These are phyloP conservation scores for Abrus pulchellus DNA, from an alignment of 306 rosid species.

Conservation along the genomic window DNA sequence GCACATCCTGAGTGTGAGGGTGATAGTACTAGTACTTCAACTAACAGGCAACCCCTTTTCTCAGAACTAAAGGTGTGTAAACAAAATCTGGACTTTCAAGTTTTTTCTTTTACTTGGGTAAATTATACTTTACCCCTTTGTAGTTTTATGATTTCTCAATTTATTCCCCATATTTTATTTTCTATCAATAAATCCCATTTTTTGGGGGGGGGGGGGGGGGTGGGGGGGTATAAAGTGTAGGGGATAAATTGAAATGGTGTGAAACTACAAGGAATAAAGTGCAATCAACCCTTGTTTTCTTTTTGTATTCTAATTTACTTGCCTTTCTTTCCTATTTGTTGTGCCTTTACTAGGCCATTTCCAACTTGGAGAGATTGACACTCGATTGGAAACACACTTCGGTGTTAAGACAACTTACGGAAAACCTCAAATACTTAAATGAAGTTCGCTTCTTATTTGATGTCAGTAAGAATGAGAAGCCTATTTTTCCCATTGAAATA, in stretches of 20 bases:
- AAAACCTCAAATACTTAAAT: not conserved
- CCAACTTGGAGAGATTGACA: not conserved
- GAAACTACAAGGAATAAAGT: no score
- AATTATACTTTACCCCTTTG: no score
- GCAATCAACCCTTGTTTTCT: no score
- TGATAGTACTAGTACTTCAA: not conserved
- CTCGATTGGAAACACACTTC: not conserved
- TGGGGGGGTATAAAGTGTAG: no score
- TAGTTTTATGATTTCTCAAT: no score
- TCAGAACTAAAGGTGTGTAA: slow-evolving; percentile 12
- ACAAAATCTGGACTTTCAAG: not conserved
- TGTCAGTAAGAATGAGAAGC: not conserved
- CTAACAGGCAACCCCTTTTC: slow-evolving; percentile 2
- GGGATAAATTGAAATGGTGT: no score
- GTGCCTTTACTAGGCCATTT: slow-evolving; percentile 18
- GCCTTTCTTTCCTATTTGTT: not conserved
- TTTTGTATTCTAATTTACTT: not conserved
- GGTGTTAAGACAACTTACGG: not conserved
- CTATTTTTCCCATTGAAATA: not conserved
- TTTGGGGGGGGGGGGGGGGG: no score
- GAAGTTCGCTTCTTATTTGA: not conserved
- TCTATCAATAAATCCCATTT: no score
- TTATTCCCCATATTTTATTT: no score
- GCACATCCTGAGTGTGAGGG: not conserved
- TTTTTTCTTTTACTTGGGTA: not conserved